These are phyloP conservation scores for Trifolium repens DNA, from an alignment of 306 rosid genomes.

Conservation along the genomic window DNA sequence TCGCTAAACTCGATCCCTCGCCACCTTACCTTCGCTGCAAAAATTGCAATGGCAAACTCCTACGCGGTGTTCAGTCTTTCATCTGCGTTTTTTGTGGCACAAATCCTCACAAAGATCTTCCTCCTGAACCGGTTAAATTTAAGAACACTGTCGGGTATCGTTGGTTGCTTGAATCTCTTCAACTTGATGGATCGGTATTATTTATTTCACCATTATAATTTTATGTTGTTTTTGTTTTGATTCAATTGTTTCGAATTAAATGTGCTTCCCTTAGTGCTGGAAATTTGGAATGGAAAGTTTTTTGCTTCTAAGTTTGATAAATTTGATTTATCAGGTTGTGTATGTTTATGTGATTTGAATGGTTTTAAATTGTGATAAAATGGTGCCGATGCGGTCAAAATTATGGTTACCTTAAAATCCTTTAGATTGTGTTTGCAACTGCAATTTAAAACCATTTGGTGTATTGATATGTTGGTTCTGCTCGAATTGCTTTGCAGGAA, in stretches of 20 bases:
- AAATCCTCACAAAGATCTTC: slow-evolving; percentile 59
- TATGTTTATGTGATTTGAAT: no score
- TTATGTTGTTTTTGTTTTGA: neutral
- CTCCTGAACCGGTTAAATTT: slow-evolving; percentile 80
- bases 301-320: no score
- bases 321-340: no score
- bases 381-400: no score
- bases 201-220: neutral
- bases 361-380: no score
- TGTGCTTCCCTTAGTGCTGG: slow-evolving; percentile 25
- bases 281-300: neutral
- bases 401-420: no score
- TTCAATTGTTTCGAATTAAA: neutral
- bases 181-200: slow-evolving; percentile 86
- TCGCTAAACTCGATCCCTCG: slow-evolving; percentile 75
- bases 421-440: no score
- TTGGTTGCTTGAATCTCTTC: slow-evolving; percentile 76
- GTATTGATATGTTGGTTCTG: slow-evolving; percentile 34
- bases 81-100: slow-evolving; percentile 79
- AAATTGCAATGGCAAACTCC: slow-evolving; percentile 74
- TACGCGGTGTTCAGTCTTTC: slow-evolving; percentile 65
- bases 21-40: slow-evolving; percentile 81
- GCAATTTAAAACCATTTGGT: neutral
- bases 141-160: slow-evolving; percentile 66
- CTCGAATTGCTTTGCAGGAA: slow-evolving; percentile 63